Conservation (phyloP, 2,329 filamentous ascomycete genomes). For the Penicillium fuscoglaucum region DNA sequence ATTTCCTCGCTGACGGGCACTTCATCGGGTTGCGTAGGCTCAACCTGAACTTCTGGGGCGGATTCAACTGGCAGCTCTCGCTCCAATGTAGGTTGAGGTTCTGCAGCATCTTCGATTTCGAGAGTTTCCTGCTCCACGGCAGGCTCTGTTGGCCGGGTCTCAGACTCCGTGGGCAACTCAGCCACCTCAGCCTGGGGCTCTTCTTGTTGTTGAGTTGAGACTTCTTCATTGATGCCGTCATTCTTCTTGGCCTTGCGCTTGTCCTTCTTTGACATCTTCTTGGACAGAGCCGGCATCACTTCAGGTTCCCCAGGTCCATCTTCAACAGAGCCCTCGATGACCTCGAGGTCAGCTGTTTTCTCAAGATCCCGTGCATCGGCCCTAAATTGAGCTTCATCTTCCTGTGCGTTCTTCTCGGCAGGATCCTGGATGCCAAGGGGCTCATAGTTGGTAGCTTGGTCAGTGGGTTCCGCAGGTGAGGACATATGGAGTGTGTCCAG, state of each 20-base stretch:
- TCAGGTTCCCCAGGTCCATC: constrained; percentile 7
- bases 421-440: not conserved
- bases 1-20: constrained; percentile 5
- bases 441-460: not conserved
- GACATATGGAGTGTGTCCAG: constrained; percentile 1
- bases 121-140: not conserved
- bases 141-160: not conserved
- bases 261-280: constrained; percentile 27
- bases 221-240: constrained; percentile 5
- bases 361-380: not conserved
- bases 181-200: not conserved
- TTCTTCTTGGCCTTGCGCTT: constrained; percentile 27
- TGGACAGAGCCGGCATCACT: constrained; percentile 8
- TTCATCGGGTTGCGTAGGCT: constrained; percentile 5
- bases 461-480: not conserved
- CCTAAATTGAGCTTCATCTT: not conserved
- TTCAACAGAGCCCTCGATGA: not conserved
- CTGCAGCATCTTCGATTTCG: not conserved
- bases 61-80: not conserved
- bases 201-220: not conserved
- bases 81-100: not conserved
- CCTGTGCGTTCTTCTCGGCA: not conserved
- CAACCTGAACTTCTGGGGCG: constrained; percentile 1
- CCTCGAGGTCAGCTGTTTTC: constrained; percentile 5
- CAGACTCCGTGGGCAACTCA: not conserved